A percentile compares a stretch with the other conserved stretches of the same genome.
phyloP scores from a whole-genome alignment of 1,284 basidiomycete genomes.

The Boletellus sp. region DNA sequence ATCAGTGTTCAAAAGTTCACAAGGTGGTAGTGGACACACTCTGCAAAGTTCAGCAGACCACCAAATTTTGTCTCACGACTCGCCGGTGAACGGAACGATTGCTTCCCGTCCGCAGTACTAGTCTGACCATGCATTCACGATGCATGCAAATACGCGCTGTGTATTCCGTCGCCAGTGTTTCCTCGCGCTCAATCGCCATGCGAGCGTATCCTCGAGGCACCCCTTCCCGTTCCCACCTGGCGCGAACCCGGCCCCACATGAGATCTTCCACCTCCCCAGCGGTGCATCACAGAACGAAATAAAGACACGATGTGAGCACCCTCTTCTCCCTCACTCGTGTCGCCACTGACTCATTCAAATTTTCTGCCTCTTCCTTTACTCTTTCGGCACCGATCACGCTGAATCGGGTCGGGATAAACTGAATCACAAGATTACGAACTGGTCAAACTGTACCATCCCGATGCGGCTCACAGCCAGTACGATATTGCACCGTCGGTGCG shows the following conservation, averaged over 20 bases:
- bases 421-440: conserved; percentile 47
- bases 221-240: conserved; percentile 41
- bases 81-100: no score
- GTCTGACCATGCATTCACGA: neutral
- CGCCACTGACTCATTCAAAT: neutral
- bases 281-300: conserved; percentile 44
- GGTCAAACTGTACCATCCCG: conserved; percentile 52
- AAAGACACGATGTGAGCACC: conserved; percentile 47
- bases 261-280: conserved; percentile 51
- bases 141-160: neutral
- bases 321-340: neutral
- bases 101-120: no score
- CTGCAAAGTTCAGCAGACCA: no score
- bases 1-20: no score
- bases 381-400: no score
- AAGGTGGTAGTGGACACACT: no score
- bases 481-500: conserved; percentile 34
- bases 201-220: conserved; percentile 7
- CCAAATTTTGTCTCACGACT: no score
- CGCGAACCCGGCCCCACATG: conserved; percentile 43
- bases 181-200: neutral
- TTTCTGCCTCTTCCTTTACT: neutral
- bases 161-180: neutral
- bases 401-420: no score
- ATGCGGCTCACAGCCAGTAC: conserved; percentile 34